Base-by-base conservation (phyloP, 495 filamentous ascomycete genomes). In the Penicillium canescens region DNA sequence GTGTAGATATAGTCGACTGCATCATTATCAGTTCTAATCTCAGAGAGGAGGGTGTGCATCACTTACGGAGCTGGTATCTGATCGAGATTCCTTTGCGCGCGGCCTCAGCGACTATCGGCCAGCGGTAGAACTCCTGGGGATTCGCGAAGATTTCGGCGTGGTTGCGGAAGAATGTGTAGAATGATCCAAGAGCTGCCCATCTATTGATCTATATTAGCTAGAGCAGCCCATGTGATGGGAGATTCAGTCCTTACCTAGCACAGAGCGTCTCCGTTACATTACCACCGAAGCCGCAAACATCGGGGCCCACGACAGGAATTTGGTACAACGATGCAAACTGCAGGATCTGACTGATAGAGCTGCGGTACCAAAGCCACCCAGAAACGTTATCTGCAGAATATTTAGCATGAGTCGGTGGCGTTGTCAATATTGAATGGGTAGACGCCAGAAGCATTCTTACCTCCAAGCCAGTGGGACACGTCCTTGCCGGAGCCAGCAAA, bases 1-100 rank as follows among this genome's bases (percentile, higher is more conserved):
- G 90, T 92, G 79, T 94, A 93, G 44, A 92, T 79, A 72, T 94
- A 94, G 67, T 92, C 89, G 12, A 94, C 45, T 48, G 21, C 3
- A 23, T 24, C 18, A 38, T 26, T 26, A 3, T 48, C 13, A 48
- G 34, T 48, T 35, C 9, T 28, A 37, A 14, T 4, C 6, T 37
- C 13, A n/a, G 34, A 28, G 44, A 18, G 6, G 8, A 37, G 28
- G 10, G 1, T 6, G 13, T 10, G 21, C 1, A 38, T 26, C 35
- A 48, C 43, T 46, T 38, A 48, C 45, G 73, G 4, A 94, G 76
- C 3, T 78, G 77, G 75, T 92, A 92, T 18, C 89, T 83, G 62
- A 86, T 87, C 39, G 84, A 82, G 65, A 93, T 91, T 46, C 83
- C 84, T 62, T 85, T 88, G 41, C 75, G 75, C 0, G 88, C 90